Base-by-base conservation (phyloP, 2,329 filamentous ascomycete genomes). In the Daldinia sp. region DNA sequence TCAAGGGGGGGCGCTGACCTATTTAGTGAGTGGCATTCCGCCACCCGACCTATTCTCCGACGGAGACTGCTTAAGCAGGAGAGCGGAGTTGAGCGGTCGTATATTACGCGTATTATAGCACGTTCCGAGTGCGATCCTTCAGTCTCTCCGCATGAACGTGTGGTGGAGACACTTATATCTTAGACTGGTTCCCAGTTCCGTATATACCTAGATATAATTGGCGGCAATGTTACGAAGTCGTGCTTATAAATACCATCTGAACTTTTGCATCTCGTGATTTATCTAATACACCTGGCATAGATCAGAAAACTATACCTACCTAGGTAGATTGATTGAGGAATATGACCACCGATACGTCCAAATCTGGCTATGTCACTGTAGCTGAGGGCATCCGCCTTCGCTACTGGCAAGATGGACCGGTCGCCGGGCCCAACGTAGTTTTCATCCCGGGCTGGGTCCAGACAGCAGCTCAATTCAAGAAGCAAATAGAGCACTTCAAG, bases 381-480 rank as follows among this genome's bases (percentile, higher is more conserved):
- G 37, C 70, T 1, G 76, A 78, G 62, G 77, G 77, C 46, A 69
- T 78, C 12, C 70, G 73, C 48, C 72, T 79, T 9, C 65, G 57
- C 3, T 78, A 78, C 59, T 74, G 62, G 33, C 78, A 78, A 44
- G 67, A 70, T 4, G 76, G 76, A 0, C 73, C 74, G 0, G 6
- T 23, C 1, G 33, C 63, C 2, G 76, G 73, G 3, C 75, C 77
- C 30, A 72, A 74, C 33, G 44, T 80, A 0, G 72, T 78, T 54
- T 77, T 79, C 67, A 72, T 80, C 55, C 60, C 76, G 2, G 78
- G 78, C 33, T 79, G 78, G 78, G 70, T 72, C 6, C 78, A 79
- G 46, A 75, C 77, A 1, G 77, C 76, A 0, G 72, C 74, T 2
- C 72, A 77, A 65, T 80, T 76, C 75, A 71, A 70, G 50, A 77